Conservation (phyloP, 495 filamentous ascomycete species). For the Penicillium canariense region DNA sequence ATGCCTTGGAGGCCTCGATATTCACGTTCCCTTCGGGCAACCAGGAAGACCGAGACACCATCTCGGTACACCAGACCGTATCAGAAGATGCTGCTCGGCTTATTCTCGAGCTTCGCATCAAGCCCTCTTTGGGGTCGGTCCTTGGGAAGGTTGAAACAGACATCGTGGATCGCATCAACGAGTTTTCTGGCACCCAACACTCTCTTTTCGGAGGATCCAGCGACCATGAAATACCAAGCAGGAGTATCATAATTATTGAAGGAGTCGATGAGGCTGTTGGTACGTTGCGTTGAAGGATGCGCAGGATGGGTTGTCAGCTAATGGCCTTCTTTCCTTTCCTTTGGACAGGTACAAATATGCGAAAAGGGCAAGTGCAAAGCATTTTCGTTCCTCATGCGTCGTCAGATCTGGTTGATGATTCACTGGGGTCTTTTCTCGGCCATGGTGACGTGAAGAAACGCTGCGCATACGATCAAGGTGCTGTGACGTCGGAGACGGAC, state of each 20-base stretch:
- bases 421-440: conserved; percentile 11
- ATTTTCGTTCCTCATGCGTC: conserved; percentile 20
- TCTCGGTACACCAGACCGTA: conserved; percentile 13
- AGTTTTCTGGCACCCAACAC: conserved; percentile 39
- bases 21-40: conserved; percentile 31
- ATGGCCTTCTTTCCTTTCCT: background rate
- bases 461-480: conserved; percentile 21
- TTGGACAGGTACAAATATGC: conserved; percentile 18
- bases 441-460: conserved; percentile 12
- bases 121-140: conserved; percentile 49
- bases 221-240: conserved; percentile 13
- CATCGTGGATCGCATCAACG: conserved; percentile 46
- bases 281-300: conserved; percentile 19
- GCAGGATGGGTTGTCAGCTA: background rate
- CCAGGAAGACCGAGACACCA: background rate
- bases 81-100: conserved; percentile 50
- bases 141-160: conserved; percentile 45
- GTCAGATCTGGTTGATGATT: conserved; percentile 6
- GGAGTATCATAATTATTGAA: conserved; percentile 48
- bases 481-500: background rate
- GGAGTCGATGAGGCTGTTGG: conserved; percentile 42
- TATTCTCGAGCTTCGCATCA: conserved; percentile 53
- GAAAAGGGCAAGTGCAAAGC: conserved; percentile 19
- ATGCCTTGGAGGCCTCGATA: conserved; percentile 35
- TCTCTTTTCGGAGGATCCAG: conserved; percentile 39